Conservation (phyloP, 2,329 filamentous ascomycete genomes). For the Coleophoma eucalyptorum region DNA sequence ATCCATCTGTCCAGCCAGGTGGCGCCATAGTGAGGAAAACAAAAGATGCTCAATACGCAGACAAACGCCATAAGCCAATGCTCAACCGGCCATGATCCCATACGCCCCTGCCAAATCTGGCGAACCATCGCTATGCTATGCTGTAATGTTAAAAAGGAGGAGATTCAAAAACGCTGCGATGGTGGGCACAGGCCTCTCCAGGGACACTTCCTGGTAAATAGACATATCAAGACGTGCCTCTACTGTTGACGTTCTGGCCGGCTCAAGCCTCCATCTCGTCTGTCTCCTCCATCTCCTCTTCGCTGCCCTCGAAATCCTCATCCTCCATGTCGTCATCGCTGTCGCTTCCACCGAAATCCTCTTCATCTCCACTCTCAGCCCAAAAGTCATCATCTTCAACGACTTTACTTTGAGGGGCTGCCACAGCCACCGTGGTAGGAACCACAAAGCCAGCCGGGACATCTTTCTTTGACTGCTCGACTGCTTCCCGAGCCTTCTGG, state of each 20-base stretch:
- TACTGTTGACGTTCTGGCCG: not conserved
- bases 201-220: no score
- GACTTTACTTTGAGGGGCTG: conserved; percentile 56
- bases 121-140: conserved; percentile 20
- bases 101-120: conserved; percentile 14
- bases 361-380: conserved; percentile 71
- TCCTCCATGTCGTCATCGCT: conserved; percentile 57
- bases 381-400: conserved; percentile 80
- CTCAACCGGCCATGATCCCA: conserved; percentile 7
- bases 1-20: not conserved
- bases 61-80: conserved; percentile 3
- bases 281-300: conserved; percentile 16
- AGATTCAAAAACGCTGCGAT: not conserved
- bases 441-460: conserved; percentile 78
- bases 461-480: conserved; percentile 71
- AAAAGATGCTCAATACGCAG: conserved; percentile 3
- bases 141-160: conserved; percentile 1
- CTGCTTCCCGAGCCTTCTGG: conserved; percentile 61
- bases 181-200: no score
- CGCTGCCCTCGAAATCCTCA: conserved; percentile 36
- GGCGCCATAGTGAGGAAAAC: not conserved
- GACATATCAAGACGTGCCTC: no score
- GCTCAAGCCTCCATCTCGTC: conserved; percentile 6
- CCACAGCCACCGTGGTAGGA: conserved; percentile 68
- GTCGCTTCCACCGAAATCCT: conserved; percentile 75